Conservation (phyloP, 345 rosid genomes). For the Populus simonii region DNA sequence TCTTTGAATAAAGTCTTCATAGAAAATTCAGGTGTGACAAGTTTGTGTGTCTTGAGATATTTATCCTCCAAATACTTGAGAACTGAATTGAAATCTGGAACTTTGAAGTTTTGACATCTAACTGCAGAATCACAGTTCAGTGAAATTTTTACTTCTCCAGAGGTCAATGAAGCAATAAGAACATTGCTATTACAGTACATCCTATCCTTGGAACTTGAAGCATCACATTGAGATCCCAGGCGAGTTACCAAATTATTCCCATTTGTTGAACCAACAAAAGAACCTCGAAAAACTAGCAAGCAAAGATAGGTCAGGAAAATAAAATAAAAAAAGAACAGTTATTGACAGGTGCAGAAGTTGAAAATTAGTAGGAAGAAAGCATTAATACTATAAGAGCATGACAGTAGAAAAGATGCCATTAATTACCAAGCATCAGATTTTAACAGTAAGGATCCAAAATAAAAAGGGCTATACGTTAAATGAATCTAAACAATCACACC, state of each 20-base stretch:
- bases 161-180: slow-evolving; percentile 21
- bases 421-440: not conserved
- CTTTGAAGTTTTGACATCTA: slow-evolving; percentile 8
- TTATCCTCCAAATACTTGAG: slow-evolving; percentile 21
- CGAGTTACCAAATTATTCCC: not conserved
- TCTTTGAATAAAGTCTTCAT: slow-evolving; percentile 23
- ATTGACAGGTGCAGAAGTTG: not conserved
- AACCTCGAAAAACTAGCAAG: not conserved
- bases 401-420: not conserved
- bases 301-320: not conserved
- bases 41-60: slow-evolving; percentile 15
- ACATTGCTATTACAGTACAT: slow-evolving; percentile 3
- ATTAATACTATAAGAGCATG: not conserved
- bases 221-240: slow-evolving; percentile 8
- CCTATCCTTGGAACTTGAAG: slow-evolving; percentile 10
- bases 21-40: slow-evolving; percentile 19
- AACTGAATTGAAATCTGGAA: slow-evolving; percentile 21
- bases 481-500: not conserved
- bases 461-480: not conserved
- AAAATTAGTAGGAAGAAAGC: not conserved
- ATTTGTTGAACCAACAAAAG: slow-evolving; percentile 1
- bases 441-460: not conserved
- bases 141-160: slow-evolving; percentile 27
- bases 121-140: slow-evolving; percentile 10
- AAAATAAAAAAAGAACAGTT: not conserved